Percentiles rank a stretch among this genome's conserved stretches.
These are phyloP conservation scores for Myochromella boudieri DNA, from an alignment of 768 basidiomycete species.

Conservation along the genomic window DNA sequence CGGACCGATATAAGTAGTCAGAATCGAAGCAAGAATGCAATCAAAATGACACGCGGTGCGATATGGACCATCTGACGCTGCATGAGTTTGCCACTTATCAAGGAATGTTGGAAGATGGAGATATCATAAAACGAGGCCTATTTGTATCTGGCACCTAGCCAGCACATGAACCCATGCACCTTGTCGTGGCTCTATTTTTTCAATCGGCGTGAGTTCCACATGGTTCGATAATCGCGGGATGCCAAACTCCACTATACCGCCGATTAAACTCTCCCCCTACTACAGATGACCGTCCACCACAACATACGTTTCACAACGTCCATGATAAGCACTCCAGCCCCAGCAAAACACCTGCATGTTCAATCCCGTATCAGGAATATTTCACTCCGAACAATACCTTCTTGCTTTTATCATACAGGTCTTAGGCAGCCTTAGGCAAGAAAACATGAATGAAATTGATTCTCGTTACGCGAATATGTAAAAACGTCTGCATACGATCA, in stretches of 20 bases:
- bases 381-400: too few relatives aligned
- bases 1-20: constrained; percentile 19
- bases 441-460: too few relatives aligned
- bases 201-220: constrained; percentile 6
- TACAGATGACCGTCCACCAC: too few relatives aligned
- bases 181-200: constrained; percentile 3
- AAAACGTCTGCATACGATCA: constrained; percentile 1
- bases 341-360: too few relatives aligned
- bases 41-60: constrained; percentile 17
- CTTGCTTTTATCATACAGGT: too few relatives aligned
- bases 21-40: constrained; percentile 13
- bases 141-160: neutral
- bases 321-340: too few relatives aligned
- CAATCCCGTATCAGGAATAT: too few relatives aligned
- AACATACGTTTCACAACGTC: too few relatives aligned
- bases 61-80: constrained; percentile 16
- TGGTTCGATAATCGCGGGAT: constrained; percentile 6
- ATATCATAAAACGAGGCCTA: constrained; percentile 6
- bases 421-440: too few relatives aligned
- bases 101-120: constrained; percentile 9
- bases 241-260: too few relatives aligned
- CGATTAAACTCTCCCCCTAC: too few relatives aligned
- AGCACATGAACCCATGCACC: constrained; percentile 7
- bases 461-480: too few relatives aligned
- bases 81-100: constrained; percentile 9